Base-by-base conservation (phyloP, 2,329 filamentous ascomycete species). In the Aulographum hederae region DNA sequence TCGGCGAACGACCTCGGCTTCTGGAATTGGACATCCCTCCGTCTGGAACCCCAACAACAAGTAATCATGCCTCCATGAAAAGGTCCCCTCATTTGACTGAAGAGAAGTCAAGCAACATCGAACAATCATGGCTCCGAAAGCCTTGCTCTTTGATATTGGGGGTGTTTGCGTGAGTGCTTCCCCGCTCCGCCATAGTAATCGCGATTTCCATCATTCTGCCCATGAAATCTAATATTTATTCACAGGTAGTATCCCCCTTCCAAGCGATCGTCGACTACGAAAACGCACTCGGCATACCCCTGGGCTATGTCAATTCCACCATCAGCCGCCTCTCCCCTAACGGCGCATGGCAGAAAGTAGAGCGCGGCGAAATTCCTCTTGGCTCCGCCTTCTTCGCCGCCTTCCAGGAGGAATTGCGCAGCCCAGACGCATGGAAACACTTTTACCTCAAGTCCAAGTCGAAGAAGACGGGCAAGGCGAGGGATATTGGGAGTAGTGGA, bases 191-290 rank as follows among this genome's bases (percentile, higher is more conserved):
- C 17, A 17, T 20, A 10, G 13, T 23, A 18, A 35, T 11, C 29
- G 23, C 25, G 28, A 20, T 17, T 26, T 19, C 17, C 25, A 27
- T 18, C 15, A 30, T 35, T 33, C 32, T 6, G 27, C 17, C 33
- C n/a, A 20, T 23, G 4, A 11, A 30, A 26, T 23, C 34, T 13
- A 30, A 15, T 26, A n/a, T n/a, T n/a, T n/a, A n/a, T n/a, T n/a
- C n/a, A n/a, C 41, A 92, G 85, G 82, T 94, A 33, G 62, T 78
- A 16, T 94, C 84, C 1, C 89, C 89, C 6, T 85, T 98, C 46
- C 82, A 92, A 58, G 74, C 80, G 2, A 95, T 98, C 44, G 65
- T 92, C 34, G 78, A 92, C 55, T 94, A 94, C 51, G 89, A 95
- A 51, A 58, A 74, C 33, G 60, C 67, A 37, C 63, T 79, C 34